Evolutionary conservation across 805 yeast genomes (phyloP).

Genomic region (Teunomyces tritomae): DNA sequence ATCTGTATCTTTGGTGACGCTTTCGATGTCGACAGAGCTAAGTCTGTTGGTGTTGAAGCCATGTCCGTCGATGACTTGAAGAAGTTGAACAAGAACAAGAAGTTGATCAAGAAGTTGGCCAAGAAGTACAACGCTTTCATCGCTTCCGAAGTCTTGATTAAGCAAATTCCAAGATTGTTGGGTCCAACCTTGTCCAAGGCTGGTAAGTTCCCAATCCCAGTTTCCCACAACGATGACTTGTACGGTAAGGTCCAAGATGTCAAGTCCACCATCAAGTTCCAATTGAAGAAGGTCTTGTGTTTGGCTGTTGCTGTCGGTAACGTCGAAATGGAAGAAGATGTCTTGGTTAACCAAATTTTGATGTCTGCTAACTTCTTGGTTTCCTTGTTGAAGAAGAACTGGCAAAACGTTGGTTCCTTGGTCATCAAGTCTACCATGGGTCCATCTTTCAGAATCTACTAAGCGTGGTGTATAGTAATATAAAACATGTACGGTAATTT

Average conservation of each 20-base stretch:
- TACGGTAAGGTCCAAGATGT: conserved; percentile 95
- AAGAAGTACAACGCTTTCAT: conserved; percentile 99
- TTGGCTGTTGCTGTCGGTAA: conserved; percentile 99
- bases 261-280: conserved; percentile 99
- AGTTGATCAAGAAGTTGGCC: conserved; percentile 98
- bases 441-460: conserved; percentile 99
- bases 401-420: conserved; percentile 99
- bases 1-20: conserved; percentile 99
- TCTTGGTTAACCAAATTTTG: conserved; percentile 95
- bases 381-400: conserved; percentile 99
- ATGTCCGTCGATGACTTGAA: conserved; percentile 99
- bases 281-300: conserved; percentile 99
- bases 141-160: conserved; percentile 98
- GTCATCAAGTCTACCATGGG: conserved; percentile 99
- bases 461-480: conserved; percentile 31
- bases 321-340: conserved; percentile 99
- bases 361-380: conserved; percentile 99
- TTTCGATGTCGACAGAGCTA: conserved; percentile 99
- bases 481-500: conserved; percentile 5
- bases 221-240: conserved; percentile 98
- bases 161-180: conserved; percentile 99
- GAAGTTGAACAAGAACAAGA: conserved; percentile 99
- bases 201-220: conserved; percentile 99
- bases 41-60: conserved; percentile 98
- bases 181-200: conserved; percentile 99